Base-by-base conservation (phyloP, 805 yeast genomes). In the Candida ascalaphidarum region DNA sequence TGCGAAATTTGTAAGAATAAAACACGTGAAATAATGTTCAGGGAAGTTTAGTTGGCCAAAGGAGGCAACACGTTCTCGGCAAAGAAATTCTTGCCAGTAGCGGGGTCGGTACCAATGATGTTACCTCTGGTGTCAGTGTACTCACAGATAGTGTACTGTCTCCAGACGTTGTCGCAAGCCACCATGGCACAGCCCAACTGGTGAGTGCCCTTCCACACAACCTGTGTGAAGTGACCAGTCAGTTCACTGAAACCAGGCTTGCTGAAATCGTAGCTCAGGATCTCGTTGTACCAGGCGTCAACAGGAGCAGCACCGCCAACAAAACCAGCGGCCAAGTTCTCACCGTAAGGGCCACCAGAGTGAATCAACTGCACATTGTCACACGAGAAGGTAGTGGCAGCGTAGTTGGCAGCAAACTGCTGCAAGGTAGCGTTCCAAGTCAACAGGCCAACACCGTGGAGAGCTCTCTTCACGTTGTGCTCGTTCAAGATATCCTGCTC, bases 141-240 rank as follows among this genome's bases (percentile, higher is more conserved):
- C 48, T 78, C 80, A 64, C 92, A 81, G 33, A 80, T 74, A 36
- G 81, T 58, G 53, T 78, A 80, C 37, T 72, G 73, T 34, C 71
- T 61, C 71, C 74, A 71, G 20, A 44, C 53, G 32, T 54, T 55
- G 43, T 52, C 44, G 52, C 80, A 74, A 27, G 48, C 34, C 22
- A 69, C 66, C 34, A 48, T 50, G 29, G 74, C 84, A 63, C 94
- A 81, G 27, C 92, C 94, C 12, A 81, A 52, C 39, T 69, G 54
- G 7, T 71, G 55, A 22, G 81, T 58, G 6, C 64, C 43, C 36
- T 70, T 70, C 94, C 94, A 81, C 15, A 81, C 70, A 19, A 80
- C 46, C 55, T 81, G 89, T 11, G 89, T 80, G 60, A 81, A 81
- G 49, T 81, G 94, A 31, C 89, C 89, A 24, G 86, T 74, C 9